A percentile compares a stretch with the other conserved stretches of the same genome.
Conservation (phyloP, 2,329 filamentous ascomycete genomes). For the Nannizzia gypsea region DNA sequence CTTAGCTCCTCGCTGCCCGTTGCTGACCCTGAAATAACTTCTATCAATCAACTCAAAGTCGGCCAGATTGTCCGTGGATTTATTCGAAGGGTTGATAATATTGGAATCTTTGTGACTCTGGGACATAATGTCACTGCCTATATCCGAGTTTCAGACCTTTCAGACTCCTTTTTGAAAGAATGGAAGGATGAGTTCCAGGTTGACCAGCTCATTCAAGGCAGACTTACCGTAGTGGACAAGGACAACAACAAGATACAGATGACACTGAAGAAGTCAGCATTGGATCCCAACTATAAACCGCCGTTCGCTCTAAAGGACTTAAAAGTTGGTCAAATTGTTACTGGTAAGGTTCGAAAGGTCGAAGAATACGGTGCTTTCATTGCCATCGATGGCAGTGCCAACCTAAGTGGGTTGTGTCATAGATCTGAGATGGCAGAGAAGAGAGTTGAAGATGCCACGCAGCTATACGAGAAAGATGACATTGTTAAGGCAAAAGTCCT, state of each 20-base stretch:
- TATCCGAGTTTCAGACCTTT: slow-evolving; percentile 77
- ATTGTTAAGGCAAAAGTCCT: slow-evolving; percentile 84
- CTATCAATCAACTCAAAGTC: slow-evolving; percentile 56
- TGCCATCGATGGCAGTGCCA: slow-evolving; percentile 71
- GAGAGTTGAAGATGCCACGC: slow-evolving; percentile 68
- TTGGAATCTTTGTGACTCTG: slow-evolving; percentile 75
- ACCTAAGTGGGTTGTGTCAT: slow-evolving; percentile 88
- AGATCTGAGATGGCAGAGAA: slow-evolving; percentile 83
- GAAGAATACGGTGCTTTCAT: slow-evolving; percentile 94
- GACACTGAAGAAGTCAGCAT: slow-evolving; percentile 72
- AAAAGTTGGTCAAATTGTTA: slow-evolving; percentile 66
- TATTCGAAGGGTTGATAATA: slow-evolving; percentile 77
- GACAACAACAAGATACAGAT: slow-evolving; percentile 64
- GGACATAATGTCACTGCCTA: slow-evolving; percentile 71
- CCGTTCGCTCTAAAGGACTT: slow-evolving; percentile 66
- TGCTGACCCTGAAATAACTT: slow-evolving; percentile 66
- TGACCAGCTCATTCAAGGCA: slow-evolving; percentile 82
- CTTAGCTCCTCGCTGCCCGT: slow-evolving; percentile 73
- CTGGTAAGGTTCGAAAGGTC: slow-evolving; percentile 83
- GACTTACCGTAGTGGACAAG: slow-evolving; percentile 61
- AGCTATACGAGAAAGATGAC: slow-evolving; percentile 82
- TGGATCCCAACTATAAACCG: slow-evolving; percentile 67
- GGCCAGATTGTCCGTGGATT: slow-evolving; percentile 83
- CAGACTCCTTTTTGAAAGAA: slow-evolving; percentile 82
- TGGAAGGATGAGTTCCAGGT: slow-evolving; percentile 85